Evolutionary conservation across 1,284 basidiomycete species (phyloP), one percentile per base, ranked within the genome.

Genomic region (Papiliotrema nemorosa): DNA sequence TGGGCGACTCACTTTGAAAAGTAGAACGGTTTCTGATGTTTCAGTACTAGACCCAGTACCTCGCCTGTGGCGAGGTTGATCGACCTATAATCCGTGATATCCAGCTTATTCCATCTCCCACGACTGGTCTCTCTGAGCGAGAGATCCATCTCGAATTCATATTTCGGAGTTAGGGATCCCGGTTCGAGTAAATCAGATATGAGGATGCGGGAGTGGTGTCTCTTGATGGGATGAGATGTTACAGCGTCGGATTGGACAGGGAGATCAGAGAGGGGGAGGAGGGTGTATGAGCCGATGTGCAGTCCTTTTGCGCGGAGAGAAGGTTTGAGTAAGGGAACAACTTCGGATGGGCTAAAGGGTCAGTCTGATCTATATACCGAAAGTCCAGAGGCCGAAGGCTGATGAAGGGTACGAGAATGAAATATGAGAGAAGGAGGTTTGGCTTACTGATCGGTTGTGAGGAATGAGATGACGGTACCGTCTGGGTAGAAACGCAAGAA

Each of bases 41-140:
- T 88, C 60, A 93, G 76, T 7, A 82, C 78, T 40, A 94, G 76
- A 18, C 85, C 82, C 20, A 81, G 72, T 13, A 81, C 77, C 70
- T 93, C 90, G 2, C 88, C 90, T 20, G 81, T 88, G 39, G 80
- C 81, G 24, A 87, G 66, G 55, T 88, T 82, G 27, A 91, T 81
- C 0, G 84, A 85, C 52, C 85, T 80, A 69, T 94, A 94, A 13
- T 80, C 79, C 40, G 79, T 64, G 42, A 94, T 80, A 52, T 90
- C 84, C 55, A 96, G 78, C 66, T 84, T 87, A 74, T 96, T 93
- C 91, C 91, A 96, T 38, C 86, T 78, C 14, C 90, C 90, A 13
- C 88, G 70, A 1, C 85, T 85, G 7, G 86, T 85, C 39, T 88
- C 88, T n/a, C 81, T 80, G 18, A 97, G 77, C 12, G 78, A 74